Conservation (phyloP, 768 basidiomycete species). For the Podaxis carcinomalis region DNA sequence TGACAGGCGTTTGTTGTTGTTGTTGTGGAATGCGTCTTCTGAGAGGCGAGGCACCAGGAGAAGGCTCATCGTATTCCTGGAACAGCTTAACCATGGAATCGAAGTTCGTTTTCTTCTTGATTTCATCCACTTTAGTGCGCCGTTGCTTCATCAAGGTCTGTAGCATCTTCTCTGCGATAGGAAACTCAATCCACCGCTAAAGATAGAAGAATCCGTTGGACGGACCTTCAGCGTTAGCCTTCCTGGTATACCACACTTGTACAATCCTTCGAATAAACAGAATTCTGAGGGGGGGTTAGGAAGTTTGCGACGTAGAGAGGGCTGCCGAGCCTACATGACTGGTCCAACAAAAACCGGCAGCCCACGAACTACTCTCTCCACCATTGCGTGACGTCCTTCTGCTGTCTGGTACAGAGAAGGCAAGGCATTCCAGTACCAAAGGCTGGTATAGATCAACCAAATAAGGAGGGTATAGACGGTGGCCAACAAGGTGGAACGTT, state of each 20-base stretch:
- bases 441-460: constrained; percentile 68
- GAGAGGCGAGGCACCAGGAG: constrained; percentile 35
- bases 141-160: constrained; percentile 72
- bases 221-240: constrained; percentile 77
- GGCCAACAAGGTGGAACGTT: constrained; percentile 69
- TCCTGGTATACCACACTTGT: constrained; percentile 79
- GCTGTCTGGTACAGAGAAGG: constrained; percentile 34
- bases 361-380: constrained; percentile 42
- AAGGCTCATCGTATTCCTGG: constrained; percentile 78
- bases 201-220: constrained; percentile 3
- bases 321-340: constrained; percentile 54
- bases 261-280: constrained; percentile 77
- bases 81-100: constrained; percentile 88
- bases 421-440: constrained; percentile 67
- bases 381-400: constrained; percentile 19
- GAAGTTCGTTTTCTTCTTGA: constrained; percentile 97
- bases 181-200: neutral
- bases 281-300: constrained; percentile 34
- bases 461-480: constrained; percentile 73
- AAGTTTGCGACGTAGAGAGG: neutral
- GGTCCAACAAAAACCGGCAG: constrained; percentile 71
- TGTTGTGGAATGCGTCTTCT: constrained; percentile 34
- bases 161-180: constrained; percentile 69
- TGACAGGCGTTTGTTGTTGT: constrained; percentile 24
- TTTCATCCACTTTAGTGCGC: constrained; percentile 84